Evolutionary conservation across 768 basidiomycete species (phyloP).

Genomic region (Butyriboletus loyo): DNA sequence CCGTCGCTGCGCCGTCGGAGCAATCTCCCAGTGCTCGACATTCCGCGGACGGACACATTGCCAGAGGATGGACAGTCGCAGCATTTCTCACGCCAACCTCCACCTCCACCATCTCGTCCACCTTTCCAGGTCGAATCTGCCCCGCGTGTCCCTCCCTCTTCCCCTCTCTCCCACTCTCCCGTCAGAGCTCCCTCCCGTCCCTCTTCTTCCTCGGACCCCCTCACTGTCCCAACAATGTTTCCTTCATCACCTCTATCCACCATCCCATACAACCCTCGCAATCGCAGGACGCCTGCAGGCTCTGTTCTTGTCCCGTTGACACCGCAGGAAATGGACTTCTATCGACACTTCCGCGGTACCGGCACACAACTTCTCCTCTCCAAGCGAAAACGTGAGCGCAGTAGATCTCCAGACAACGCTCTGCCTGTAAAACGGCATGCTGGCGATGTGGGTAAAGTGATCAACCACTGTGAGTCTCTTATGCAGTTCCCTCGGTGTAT

Average conservation of each 20-base stretch:
- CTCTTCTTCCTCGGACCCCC: slow-evolving; percentile 34
- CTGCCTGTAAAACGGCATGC: slow-evolving; percentile 50
- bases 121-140: slow-evolving; percentile 23
- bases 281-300: slow-evolving; percentile 56
- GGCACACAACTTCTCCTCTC: slow-evolving; percentile 49
- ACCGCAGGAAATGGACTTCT: slow-evolving; percentile 56
- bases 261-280: slow-evolving; percentile 63
- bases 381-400: slow-evolving; percentile 52
- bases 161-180: slow-evolving; percentile 29
- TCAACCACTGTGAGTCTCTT: slow-evolving; percentile 68
- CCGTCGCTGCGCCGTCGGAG: slow-evolving; percentile 30
- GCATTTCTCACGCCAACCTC: slow-evolving; percentile 26
- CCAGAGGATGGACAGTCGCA: slow-evolving; percentile 21
- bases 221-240: slow-evolving; percentile 28
- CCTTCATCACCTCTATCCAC: slow-evolving; percentile 29
- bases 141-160: slow-evolving; percentile 27
- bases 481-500: neutral
- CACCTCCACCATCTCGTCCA: slow-evolving; percentile 18
- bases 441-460: slow-evolving; percentile 71
- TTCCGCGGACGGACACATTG: slow-evolving; percentile 28
- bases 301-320: slow-evolving; percentile 67
- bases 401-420: slow-evolving; percentile 36
- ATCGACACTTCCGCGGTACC: slow-evolving; percentile 53
- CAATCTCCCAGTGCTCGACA: slow-evolving; percentile 32
- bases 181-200: slow-evolving; percentile 29